phyloP scores from a whole-genome alignment of 2,329 filamentous ascomycete species.

The Clonostachys chloroleuca region DNA sequence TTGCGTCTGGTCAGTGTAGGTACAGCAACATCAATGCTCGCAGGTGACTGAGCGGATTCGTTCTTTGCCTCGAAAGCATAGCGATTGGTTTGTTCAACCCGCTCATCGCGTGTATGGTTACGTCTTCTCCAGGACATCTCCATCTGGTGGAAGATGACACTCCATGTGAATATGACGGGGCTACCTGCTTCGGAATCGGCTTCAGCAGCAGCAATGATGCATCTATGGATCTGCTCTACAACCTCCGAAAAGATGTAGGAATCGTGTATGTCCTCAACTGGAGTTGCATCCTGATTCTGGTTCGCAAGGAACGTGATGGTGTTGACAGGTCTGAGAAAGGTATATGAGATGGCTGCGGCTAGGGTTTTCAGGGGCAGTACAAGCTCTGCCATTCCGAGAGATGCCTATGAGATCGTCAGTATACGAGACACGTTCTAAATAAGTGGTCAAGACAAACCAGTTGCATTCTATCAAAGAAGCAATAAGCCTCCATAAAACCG shows the following conservation, averaged over 20 bases:
- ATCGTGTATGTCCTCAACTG: conserved; percentile 30
- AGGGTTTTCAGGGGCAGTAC: conserved; percentile 64
- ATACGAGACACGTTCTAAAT: conserved; percentile 1
- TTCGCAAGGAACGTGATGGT: conserved; percentile 40
- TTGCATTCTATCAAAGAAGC: conserved; percentile 64
- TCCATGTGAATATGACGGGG: conserved; percentile 78
- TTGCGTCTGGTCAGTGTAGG: conserved; percentile 35
- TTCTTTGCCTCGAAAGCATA: conserved; percentile 48
- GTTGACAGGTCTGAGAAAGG: conserved; percentile 62
- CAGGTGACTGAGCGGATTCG: background rate
- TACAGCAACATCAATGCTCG: conserved; percentile 10
- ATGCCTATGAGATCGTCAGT: background rate
- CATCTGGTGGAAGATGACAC: conserved; percentile 68
- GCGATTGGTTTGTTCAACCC: conserved; percentile 54
- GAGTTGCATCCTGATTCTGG: conserved; percentile 26
- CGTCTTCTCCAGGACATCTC: conserved; percentile 57
- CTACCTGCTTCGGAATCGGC: conserved; percentile 57
- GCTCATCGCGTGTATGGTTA: conserved; percentile 54
- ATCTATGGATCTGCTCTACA: conserved; percentile 68
- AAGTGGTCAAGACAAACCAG: conserved; percentile 15
- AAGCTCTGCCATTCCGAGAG: conserved; percentile 34
- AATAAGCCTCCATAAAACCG: conserved; percentile 60
- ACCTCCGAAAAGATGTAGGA: conserved; percentile 68
- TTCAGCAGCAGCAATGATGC: conserved; percentile 58
- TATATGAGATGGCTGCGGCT: conserved; percentile 64